Base-by-base conservation (phyloP, 805 yeast species). In the Yarrowia sp. region DNA sequence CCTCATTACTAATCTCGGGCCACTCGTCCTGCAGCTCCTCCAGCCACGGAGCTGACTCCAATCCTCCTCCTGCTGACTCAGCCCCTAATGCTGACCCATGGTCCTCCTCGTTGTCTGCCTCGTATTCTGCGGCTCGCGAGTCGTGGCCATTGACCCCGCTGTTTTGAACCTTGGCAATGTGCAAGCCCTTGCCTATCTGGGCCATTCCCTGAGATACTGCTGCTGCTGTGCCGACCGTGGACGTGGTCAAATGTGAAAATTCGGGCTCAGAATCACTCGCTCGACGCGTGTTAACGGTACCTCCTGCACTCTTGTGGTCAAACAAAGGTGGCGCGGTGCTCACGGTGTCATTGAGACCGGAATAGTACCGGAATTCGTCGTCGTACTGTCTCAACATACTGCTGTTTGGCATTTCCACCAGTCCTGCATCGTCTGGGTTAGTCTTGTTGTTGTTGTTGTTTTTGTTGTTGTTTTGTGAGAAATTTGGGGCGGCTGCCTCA, bases 361-460 rank as follows among this genome's bases (percentile, higher is more conserved):
- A 51, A 19, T 54, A 33, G 46, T 51, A 51, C 9, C 58, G 58
- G 4, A 49, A n/a, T 26, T 49, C 56, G 56, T 49, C 56, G 41
- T 49, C 56, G 16, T 49, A 49, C 9, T 33, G 56, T 33, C 41
- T n/a, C 17, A 54, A 1, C 61, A 38, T 26, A 44, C 61, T 54
- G 26, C 46, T 38, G 62, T 54, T 54, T 38, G 62, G 61, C 61
- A 54, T 54, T 19, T 54, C 32, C 19, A 54, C 62, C 48, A 38
- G 21, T 54, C 62, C 62, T 3, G 61, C 61, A 11, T 54, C 32
- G 4, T 51, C 58, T 51, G 58, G 4, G 58, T 33, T 35, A 49
- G 56, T 6, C 4, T 3, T 11, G 24, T n/a, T n/a, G n/a, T 26
- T 5, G 30, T 8, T 26, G 30, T 8, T 26, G 30, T 26, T 4